A percentile compares a stretch with the other conserved stretches of the same genome.
phyloP scores from a whole-genome alignment of 1,284 basidiomycete genomes.

The Ustilago bromivora region DNA sequence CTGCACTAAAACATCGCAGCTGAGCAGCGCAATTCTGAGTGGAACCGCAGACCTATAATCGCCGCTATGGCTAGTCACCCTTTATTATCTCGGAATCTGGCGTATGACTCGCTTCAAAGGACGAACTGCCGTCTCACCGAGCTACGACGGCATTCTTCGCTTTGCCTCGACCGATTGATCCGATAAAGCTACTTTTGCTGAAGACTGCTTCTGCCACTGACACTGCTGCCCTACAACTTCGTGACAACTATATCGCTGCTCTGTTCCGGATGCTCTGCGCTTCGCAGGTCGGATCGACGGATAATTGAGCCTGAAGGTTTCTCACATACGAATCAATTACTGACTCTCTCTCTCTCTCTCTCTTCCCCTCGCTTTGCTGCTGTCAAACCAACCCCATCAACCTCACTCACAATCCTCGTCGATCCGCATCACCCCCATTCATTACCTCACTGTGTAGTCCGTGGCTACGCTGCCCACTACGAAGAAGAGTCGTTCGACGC shows the following conservation, averaged over 20 bases:
- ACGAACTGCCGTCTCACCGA: background rate
- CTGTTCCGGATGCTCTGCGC: background rate
- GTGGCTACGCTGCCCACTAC: slow-evolving; percentile 62
- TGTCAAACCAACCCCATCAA: background rate
- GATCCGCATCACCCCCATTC: background rate
- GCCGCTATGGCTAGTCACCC: too few species aligned
- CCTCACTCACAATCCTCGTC: background rate
- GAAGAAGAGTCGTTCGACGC: slow-evolving; percentile 91
- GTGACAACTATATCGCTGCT: background rate
- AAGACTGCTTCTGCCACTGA: background rate
- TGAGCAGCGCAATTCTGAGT: too few species aligned
- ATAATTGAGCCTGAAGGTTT: background rate
- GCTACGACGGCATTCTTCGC: background rate
- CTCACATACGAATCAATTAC: background rate
- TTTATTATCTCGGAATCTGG: too few species aligned
- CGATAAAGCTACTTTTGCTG: background rate
- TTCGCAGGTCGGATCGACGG: background rate
- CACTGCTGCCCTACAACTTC: background rate
- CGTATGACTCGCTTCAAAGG: background rate
- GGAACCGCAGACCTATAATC: too few species aligned
- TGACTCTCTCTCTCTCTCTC: background rate
- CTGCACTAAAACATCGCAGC: background rate
- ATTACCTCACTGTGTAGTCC: slow-evolving; percentile 22
- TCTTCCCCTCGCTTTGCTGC: background rate
- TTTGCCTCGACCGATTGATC: background rate